These are phyloP conservation scores for Chaetomium tenue DNA, from an alignment of 495 filamentous ascomycete genomes.

Conservation along the genomic window DNA sequence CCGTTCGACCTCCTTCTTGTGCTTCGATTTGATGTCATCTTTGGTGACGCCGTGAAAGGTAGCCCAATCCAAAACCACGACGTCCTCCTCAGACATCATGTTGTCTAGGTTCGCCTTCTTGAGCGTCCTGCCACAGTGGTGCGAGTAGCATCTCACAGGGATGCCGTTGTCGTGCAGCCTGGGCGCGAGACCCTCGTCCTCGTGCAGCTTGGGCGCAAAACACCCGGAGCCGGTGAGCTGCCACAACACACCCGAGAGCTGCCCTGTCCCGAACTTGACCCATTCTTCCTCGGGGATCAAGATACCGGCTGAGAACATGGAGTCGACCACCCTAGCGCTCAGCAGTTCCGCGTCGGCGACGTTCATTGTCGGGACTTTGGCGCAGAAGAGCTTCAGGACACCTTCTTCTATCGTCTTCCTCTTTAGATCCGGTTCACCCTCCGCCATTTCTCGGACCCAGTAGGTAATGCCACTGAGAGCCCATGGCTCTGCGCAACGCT, in stretches of 20 bases:
- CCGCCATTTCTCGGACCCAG: slow-evolving; percentile 86
- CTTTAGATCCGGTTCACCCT: slow-evolving; percentile 79
- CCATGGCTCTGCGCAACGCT: slow-evolving; percentile 87
- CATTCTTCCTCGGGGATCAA: slow-evolving; percentile 92
- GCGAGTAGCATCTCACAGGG: slow-evolving; percentile 83
- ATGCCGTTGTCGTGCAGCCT: slow-evolving; percentile 43
- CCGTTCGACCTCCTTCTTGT: slow-evolving; percentile 85
- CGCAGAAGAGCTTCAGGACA: slow-evolving; percentile 84
- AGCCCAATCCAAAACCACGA: slow-evolving; percentile 79
- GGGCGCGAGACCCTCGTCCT: slow-evolving; percentile 53
- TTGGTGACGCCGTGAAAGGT: slow-evolving; percentile 86
- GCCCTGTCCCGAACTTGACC: slow-evolving; percentile 82
- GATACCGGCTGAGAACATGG: slow-evolving; percentile 76
- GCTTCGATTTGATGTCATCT: slow-evolving; percentile 62
- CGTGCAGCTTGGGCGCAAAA: slow-evolving; percentile 81
- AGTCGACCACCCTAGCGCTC: slow-evolving; percentile 70
- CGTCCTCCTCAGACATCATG: slow-evolving; percentile 63
- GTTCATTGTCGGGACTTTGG: slow-evolving; percentile 98
- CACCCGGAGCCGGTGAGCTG: slow-evolving; percentile 92
- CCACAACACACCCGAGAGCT: slow-evolving; percentile 82
- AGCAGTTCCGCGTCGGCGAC: slow-evolving; percentile 92
- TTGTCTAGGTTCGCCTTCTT: slow-evolving; percentile 87
- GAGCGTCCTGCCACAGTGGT: slow-evolving; percentile 89
- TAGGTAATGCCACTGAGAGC: slow-evolving; percentile 80
- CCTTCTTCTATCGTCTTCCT: slow-evolving; percentile 79